Conservation (phyloP, 192 early-diverging fungal genomes). For the Backusella sp. region DNA sequence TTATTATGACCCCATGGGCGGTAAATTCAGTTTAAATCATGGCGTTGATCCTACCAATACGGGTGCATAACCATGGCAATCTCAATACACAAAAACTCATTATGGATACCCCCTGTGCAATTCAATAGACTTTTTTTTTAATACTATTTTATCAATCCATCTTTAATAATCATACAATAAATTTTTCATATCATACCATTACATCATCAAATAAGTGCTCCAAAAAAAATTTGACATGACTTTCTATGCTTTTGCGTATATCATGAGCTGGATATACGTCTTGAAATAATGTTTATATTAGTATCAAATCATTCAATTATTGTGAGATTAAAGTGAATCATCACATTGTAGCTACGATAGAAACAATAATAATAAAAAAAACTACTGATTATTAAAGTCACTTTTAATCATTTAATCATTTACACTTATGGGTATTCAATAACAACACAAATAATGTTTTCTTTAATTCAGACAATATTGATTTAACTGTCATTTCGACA, state of each 20-base stretch:
- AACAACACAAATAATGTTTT: no score
- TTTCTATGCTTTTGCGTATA: background rate
- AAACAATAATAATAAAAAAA: no score
- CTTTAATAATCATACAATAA: background rate
- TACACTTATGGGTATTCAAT: no score
- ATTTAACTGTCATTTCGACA: no score
- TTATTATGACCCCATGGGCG: constrained; percentile 33
- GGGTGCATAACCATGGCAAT: constrained; percentile 20
- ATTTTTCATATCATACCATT: background rate
- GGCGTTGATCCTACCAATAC: constrained; percentile 27
- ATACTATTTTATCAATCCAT: background rate
- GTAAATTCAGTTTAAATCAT: constrained; percentile 3
- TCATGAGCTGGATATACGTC: background rate
- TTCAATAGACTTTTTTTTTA: background rate
- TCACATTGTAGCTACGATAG: no score
- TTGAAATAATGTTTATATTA: background rate
- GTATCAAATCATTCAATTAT: background rate
- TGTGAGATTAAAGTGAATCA: background rate
- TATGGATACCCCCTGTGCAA: background rate
- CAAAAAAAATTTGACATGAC: background rate
- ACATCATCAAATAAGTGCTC: background rate
- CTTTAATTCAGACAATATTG: no score
- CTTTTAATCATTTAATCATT: no score
- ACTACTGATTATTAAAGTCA: no score
- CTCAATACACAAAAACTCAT: background rate